Evolutionary conservation across 108 stramenopile genomes (phyloP).

Genomic region (Mediolabrus comicus): DNA sequence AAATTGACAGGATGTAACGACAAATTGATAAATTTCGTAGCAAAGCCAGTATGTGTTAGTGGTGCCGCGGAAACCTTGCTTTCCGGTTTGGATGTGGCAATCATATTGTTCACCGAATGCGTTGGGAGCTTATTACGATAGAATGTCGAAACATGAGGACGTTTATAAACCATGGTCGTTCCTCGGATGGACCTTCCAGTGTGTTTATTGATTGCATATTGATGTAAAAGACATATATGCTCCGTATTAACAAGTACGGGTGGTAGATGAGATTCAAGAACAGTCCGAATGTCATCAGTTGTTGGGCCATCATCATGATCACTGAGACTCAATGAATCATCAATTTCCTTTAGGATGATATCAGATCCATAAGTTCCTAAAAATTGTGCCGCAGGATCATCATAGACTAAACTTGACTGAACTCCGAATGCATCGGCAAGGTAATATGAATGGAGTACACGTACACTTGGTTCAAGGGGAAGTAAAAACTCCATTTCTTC

Average conservation of each 20-base stretch:
- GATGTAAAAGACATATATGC: constrained; percentile 33
- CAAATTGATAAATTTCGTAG: constrained; percentile 81
- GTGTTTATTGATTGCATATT: constrained; percentile 27
- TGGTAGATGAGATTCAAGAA: constrained; percentile 16
- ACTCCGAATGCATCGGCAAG: constrained; percentile 28
- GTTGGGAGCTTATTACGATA: constrained; percentile 9
- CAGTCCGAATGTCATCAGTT: not conserved
- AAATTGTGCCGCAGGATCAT: not conserved
- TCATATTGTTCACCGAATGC: not conserved
- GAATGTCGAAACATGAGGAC: constrained; percentile 32
- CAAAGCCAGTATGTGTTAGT: constrained; percentile 79
- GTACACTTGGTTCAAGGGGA: constrained; percentile 26
- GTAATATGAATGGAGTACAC: constrained; percentile 33
- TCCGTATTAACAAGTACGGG: constrained; percentile 3
- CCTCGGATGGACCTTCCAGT: constrained; percentile 27
- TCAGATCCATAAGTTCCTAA: constrained; percentile 25
- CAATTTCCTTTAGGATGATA: constrained; percentile 27
- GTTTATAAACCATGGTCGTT: constrained; percentile 21
- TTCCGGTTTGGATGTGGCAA: not conserved
- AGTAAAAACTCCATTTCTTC: constrained; percentile 36
- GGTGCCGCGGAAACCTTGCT: constrained; percentile 48
- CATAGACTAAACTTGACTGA: constrained; percentile 13
- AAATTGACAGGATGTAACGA: constrained; percentile 59
- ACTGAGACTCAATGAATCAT: not conserved
- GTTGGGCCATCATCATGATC: not conserved